These are phyloP conservation scores for Penicillium sp. DNA, from an alignment of 2,329 filamentous ascomycete genomes.

Conservation along the genomic window DNA sequence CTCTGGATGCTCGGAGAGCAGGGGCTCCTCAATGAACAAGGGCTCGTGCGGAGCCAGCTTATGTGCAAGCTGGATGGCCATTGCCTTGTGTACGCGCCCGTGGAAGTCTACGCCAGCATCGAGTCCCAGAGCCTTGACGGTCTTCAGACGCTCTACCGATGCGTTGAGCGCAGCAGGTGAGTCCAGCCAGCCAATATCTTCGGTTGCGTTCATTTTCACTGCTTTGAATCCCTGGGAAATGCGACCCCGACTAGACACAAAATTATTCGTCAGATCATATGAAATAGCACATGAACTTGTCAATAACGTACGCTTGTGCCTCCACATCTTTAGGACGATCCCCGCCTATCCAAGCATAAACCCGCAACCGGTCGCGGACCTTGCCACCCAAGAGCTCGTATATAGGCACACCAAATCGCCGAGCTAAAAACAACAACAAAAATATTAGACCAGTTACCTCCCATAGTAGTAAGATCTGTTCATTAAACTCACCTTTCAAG, in stretches of 20 bases:
- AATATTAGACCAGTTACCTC: no score
- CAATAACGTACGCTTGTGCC: conserved; percentile 30
- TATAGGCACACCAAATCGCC: conserved; percentile 62
- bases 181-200: conserved; percentile 72
- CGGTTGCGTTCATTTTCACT: conserved; percentile 76
- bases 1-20: conserved; percentile 65
- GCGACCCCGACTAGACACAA: conserved; percentile 41
- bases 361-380: conserved; percentile 62
- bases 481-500: conserved; percentile 53
- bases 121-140: conserved; percentile 65
- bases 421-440: conserved; percentile 12
- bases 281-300: neutral
- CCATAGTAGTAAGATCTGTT: no score
- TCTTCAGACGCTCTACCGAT: conserved; percentile 63
- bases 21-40: conserved; percentile 72
- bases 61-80: conserved; percentile 71
- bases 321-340: conserved; percentile 66
- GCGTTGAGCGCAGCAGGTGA: conserved; percentile 61
- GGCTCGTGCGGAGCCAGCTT: conserved; percentile 64
- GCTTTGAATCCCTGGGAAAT: conserved; percentile 37
- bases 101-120: conserved; percentile 76
- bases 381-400: conserved; percentile 73
- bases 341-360: conserved; percentile 76
- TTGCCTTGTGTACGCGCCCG: conserved; percentile 69
- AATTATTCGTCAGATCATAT: no score